Evolutionary conservation across 2,329 filamentous ascomycete genomes (phyloP).

Genomic region (Fusarium redolens): DNA sequence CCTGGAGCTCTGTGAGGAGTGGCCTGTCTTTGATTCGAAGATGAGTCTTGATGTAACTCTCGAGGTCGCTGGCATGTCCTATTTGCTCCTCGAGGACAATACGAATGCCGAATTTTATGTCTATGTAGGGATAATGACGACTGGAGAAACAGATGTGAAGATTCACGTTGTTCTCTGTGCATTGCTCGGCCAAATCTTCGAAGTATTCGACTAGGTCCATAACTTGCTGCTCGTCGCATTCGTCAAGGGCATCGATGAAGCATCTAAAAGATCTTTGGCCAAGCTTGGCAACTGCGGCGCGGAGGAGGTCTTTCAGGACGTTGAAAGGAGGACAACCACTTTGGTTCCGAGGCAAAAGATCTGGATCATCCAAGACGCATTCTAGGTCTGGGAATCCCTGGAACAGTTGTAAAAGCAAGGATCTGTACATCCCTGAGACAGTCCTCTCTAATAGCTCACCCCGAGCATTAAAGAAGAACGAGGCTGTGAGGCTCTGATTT

Average conservation of each 20-base stretch:
- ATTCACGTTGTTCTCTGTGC: rapidly evolving
- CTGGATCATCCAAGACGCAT: constrained; percentile 43
- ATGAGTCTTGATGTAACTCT: constrained; percentile 25
- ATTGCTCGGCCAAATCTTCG: constrained; percentile 48
- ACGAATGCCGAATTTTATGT: constrained; percentile 40
- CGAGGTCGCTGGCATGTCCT: constrained; percentile 44
- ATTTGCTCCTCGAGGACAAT: constrained; percentile 43
- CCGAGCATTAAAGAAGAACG: constrained; percentile 64
- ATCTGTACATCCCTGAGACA: constrained; percentile 61
- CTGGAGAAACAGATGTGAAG: constrained; percentile 59
- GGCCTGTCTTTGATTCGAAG: constrained; percentile 1
- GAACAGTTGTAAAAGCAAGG: constrained; percentile 60
- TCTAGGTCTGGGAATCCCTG: constrained; percentile 49
- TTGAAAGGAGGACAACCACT: background rate
- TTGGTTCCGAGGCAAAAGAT: rapidly evolving
- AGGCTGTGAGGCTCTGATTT: constrained; percentile 46
- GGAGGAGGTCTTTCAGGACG: background rate
- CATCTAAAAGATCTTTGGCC: background rate
- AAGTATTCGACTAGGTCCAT: constrained; percentile 57
- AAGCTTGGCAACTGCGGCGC: rapidly evolving
- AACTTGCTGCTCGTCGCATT: constrained; percentile 57
- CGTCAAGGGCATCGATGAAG: constrained; percentile 60
- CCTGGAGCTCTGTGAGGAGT: background rate
- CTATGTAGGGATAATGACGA: constrained; percentile 60
- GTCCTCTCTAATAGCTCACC: constrained; percentile 58